Conservation (phyloP, 2,329 filamentous ascomycete species). For the Claviceps sp. region DNA sequence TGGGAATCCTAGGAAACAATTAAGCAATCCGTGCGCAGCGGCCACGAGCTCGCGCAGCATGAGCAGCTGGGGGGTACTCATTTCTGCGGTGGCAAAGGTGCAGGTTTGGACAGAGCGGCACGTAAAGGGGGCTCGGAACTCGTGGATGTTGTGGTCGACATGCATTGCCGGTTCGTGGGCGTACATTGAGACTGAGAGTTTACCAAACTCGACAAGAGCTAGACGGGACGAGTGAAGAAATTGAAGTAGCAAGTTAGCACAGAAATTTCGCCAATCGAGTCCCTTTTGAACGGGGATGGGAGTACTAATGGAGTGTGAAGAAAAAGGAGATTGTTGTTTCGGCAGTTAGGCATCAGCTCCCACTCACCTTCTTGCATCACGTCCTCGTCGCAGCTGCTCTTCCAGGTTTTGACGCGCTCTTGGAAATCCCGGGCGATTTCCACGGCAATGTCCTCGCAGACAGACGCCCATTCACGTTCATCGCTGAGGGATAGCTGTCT, state of each 20-base stretch:
- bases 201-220: constrained; percentile 3
- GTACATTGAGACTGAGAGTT: neutral
- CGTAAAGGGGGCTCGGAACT: constrained; percentile 3
- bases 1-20: constrained; percentile 1
- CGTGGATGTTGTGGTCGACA: constrained; percentile 1
- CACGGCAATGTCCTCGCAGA: neutral
- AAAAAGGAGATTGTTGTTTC: no score
- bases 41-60: constrained; percentile 2
- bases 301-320: no score
- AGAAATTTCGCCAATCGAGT: neutral
- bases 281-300: no score
- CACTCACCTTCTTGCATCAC: constrained; percentile 1
- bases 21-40: constrained; percentile 1
- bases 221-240: neutral
- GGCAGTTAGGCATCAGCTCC: neutral
- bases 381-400: neutral
- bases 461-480: neutral
- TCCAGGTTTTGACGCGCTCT: neutral
- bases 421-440: neutral
- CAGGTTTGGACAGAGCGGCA: constrained; percentile 1
- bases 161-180: constrained; percentile 4
- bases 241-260: neutral
- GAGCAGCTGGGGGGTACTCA: neutral
- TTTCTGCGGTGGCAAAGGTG: constrained; percentile 1
- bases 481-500: neutral